Base-by-base conservation (phyloP, 805 yeast species). In the Myxozyma vanderwaltii region DNA sequence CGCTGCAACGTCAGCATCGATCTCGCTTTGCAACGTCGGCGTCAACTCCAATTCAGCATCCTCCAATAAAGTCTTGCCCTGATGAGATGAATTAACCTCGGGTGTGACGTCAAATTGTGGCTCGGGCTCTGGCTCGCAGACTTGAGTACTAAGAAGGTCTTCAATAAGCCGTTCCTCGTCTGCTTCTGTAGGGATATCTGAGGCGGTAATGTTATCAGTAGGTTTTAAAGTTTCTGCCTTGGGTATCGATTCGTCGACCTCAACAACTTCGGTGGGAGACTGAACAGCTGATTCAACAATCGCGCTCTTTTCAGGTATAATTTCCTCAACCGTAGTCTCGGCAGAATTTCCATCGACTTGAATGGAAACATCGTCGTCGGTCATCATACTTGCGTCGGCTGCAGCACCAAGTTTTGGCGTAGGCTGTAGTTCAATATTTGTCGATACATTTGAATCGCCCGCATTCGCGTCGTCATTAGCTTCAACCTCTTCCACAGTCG, bases 11-110 rank as follows among this genome's bases (percentile, higher is more conserved):
- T 48, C 43, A 15, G 43, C 35, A 35, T 48, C 43, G 23, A 38
- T 29, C 6, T 46, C 50, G 23, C 50, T 46, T 26, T 46, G 50
- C 27, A 48, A n/a, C 5, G 52, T 48, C 10, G 52, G 4, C n/a
- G 35, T 43, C 1, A 27, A 43, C 15, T 48, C 52, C 24, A 35
- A 23, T 1, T 24, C 19, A 29, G 23, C 24, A 24, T 35, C 52
- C 19, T 48, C 43, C 12, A 46, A 24, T 3, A 39, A 29, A 12
- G 19, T 29, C 12, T 46, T 36, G 10, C 31, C 39, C 38, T 31
- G 17, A 12, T n/a, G 26, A n/a, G 39, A 8, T 4, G 36, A n/a
- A 7, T 13, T 15, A 4, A 39, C 15, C 26, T 15, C n/a, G 10
- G 50, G 35, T 7, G 50, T 46, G 39, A 46, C 39, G 13, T 46